Percentiles rank a stretch among this genome's conserved stretches.
These are phyloP conservation scores for Trametes versicolor DNA, from an alignment of 1,284 basidiomycete genomes.

Conservation along the genomic window DNA sequence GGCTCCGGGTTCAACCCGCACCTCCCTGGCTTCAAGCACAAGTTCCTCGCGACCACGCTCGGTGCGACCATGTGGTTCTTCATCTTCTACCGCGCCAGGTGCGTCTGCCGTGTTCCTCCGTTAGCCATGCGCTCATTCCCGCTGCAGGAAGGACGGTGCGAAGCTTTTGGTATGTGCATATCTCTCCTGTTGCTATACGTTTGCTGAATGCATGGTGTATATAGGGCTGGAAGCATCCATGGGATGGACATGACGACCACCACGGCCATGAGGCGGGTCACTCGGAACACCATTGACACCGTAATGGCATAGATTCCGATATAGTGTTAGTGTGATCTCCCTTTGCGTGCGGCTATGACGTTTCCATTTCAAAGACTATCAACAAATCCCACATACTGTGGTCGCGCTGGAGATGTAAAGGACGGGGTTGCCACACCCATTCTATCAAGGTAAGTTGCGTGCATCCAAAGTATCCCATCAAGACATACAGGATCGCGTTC, in stretches of 20 bases:
- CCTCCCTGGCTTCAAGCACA: conserved; percentile 80
- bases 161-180: conserved; percentile 67
- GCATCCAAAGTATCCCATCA: too few species aligned
- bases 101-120: conserved; percentile 45
- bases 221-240: conserved; percentile 66
- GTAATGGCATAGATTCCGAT: conserved; percentile 12
- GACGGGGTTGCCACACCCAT: too few species aligned
- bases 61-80: conserved; percentile 98
- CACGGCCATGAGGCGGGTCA: conserved; percentile 56
- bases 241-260: conserved; percentile 65
- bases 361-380: too few species aligned
- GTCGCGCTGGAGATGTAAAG: too few species aligned
- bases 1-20: conserved; percentile 84
- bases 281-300: conserved; percentile 42
- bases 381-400: neutral
- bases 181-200: neutral
- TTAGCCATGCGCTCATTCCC: conserved; percentile 4
- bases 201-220: conserved; percentile 23
- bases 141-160: conserved; percentile 73
- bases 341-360: neutral
- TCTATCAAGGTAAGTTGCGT: too few species aligned
- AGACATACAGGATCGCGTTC: too few species aligned
- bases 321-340: neutral
- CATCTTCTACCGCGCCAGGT: conserved; percentile 95
- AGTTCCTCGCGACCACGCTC: conserved; percentile 83